Evolutionary conservation across 352 stramenopile genomes (phyloP), one percentile per base, ranked within the genome.

Genomic region (Elongisporangium prolatum): DNA sequence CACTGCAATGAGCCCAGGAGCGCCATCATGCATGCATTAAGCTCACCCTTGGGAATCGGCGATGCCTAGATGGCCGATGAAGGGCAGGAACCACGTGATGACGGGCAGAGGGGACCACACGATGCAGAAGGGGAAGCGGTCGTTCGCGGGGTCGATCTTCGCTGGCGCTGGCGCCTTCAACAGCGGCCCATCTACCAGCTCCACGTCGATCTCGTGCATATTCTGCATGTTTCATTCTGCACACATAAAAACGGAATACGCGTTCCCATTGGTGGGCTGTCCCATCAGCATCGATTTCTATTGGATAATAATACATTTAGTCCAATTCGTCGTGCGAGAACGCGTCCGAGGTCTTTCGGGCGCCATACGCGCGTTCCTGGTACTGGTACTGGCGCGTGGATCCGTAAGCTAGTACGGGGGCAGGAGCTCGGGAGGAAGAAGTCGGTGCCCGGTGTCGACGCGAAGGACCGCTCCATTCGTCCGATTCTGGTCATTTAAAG

Each of bases 51-150:
- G 72, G 5, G 86, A 97, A 54, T 97, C 88, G 17, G 89, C 76
- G 59, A 99, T 96, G 20, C 96, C 96, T 70, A 98, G 71, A 57
- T 97, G 96, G n/a, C 96, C 96, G 67, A 99, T 98, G 73, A 98
- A 98, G 21, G 96, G 96, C 50, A 98, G 60, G 34, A 98, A 71
- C 84, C 87, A 98, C 52, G 93, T 98, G 56, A 98, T 71, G 21
- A 89, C 57, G 8, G 91, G 91, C 16, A 98, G 77, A 18, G 92
- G 91, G 52, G 84, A 95, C 91, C 92, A 98, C 44, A 97, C 89
- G 56, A 98, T 86, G 68, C 91, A 97, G 74, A 93, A 97, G 11
- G 92, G 91, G 68, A 91, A 97, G 52, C 82, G 81, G 37, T 85
- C 71, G 10, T 61, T 63, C 0, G 60, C 64, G 14, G 63, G 50